Evolutionary conservation across 768 basidiomycete species (phyloP).

Genomic region (Auricularia auricula-judae): DNA sequence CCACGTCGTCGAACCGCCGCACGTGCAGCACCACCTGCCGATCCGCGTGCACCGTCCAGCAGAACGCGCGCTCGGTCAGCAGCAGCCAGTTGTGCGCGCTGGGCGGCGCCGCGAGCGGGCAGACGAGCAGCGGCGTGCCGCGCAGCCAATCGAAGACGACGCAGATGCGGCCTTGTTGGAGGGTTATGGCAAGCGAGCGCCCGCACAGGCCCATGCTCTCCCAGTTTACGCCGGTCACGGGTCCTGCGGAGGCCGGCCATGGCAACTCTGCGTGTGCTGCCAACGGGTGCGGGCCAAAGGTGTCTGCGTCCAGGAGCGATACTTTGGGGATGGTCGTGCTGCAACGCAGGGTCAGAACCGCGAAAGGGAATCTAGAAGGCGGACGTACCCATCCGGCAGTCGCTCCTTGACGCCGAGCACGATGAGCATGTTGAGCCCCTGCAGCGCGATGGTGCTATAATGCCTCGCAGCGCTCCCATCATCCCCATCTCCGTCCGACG

Average conservation of each 20-base stretch:
- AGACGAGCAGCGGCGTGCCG: not conserved
- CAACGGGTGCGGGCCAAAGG: not conserved
- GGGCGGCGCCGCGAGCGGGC: not conserved
- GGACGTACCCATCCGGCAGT: not conserved
- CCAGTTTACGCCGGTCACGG: not conserved
- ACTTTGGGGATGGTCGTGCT: not conserved
- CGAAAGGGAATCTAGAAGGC: not conserved
- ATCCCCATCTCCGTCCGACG: not conserved
- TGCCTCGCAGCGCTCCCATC: not conserved
- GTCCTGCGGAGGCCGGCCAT: not conserved
- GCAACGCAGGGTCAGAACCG: not conserved
- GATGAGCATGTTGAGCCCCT: not conserved
- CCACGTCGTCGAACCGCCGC: not conserved
- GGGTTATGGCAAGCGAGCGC: not conserved
- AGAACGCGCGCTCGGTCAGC: not conserved
- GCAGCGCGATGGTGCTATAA: not conserved
- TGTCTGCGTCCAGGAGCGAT: not conserved
- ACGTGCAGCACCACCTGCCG: not conserved
- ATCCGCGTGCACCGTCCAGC: not conserved
- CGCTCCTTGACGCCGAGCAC: not conserved
- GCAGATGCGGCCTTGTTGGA: not conserved
- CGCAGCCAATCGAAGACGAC: not conserved
- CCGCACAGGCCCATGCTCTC: not conserved
- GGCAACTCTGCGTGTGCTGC: not conserved
- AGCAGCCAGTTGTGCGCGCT: not conserved